A percentile compares a stretch with the other conserved stretches of the same genome.
Evolutionary conservation across 306 rosid genomes (phyloP).

Genomic region (Vigna hirtella): DNA sequence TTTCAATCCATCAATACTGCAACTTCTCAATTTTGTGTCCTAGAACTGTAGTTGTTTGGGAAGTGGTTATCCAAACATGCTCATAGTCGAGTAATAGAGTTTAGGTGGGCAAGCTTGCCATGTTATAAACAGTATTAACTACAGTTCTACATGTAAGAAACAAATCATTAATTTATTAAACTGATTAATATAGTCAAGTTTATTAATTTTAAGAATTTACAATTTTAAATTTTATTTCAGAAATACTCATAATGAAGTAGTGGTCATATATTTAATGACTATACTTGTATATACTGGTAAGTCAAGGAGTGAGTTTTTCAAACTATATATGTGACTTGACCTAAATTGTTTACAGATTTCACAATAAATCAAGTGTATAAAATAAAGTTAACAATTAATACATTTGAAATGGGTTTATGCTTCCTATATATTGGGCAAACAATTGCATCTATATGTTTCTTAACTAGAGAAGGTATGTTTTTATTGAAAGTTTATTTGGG

Average conservation of each 20-base stretch:
- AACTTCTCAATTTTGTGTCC: too few species aligned
- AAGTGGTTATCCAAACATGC: too few species aligned
- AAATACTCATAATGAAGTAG: neutral
- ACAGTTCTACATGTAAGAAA: neutral
- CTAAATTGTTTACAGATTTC: neutral
- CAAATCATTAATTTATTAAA: neutral
- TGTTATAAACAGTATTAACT: neutral
- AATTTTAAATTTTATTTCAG: neutral
- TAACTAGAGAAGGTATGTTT: neutral
- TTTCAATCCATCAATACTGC: too few species aligned
- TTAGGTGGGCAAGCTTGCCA: constrained; percentile 3
- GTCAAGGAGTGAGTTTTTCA: neutral
- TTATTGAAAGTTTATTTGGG: constrained; percentile 20
- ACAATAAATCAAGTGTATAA: neutral
- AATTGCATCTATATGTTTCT: neutral
- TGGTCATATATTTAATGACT: neutral
- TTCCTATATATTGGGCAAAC: neutral
- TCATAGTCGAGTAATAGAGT: constrained; percentile 1
- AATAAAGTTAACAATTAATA: neutral
- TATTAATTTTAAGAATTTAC: neutral
- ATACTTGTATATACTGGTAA: neutral
- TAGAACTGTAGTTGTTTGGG: too few species aligned
- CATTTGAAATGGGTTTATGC: neutral
- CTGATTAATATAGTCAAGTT: neutral
- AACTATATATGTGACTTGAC: neutral